Base-by-base conservation (phyloP, 257 asterid species). In the Solanum habrochaites region DNA sequence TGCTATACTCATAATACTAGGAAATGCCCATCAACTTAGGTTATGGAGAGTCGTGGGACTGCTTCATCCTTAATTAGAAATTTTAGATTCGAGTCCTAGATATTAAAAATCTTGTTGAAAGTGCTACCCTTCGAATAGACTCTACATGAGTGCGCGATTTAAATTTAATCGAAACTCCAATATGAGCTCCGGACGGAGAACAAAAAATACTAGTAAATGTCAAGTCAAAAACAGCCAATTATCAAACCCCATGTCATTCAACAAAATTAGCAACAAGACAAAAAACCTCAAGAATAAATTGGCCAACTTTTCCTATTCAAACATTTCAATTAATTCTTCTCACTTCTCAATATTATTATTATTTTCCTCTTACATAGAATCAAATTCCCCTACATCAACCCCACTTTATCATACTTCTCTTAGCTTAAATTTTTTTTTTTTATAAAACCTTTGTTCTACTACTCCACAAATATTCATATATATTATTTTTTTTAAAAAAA, bases 271-370 rank as follows among this genome's bases (percentile, higher is more conserved):
- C 64, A 85, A 85, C 13, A 45, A 52, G 70, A 70, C 83, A 85
- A 85, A 86, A 78, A 85, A 70, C 90, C 82, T 39, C 94, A 37
- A 82, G 75, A 89, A 94, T 94, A 94, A 92, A 92, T 88, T 31
- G 83, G 47, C 89, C 64, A 77, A 64, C 88, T 90, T 47, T 87
- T 89, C 90, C 89, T 92, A 90, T 86, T 91, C 91, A 91, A 91
- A 93, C 93, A 92, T 93, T 94, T 92, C 92, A 92, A 92, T 3
- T 29, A 89, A 88, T 29, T 52, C 23, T 91, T 87, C 89, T 89
- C 91, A 16, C 25, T 82, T 77, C 72, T 64, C 58, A 85, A 73
- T 86, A 60, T 49, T 49, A 49, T 49, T 49, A 49, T 49, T 49
- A 49, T 86, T 60, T 87, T 83, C 87, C 70, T 70, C 62, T 77